Base-by-base conservation (phyloP, 495 filamentous ascomycete genomes). In the Neurospora sublineolata region DNA sequence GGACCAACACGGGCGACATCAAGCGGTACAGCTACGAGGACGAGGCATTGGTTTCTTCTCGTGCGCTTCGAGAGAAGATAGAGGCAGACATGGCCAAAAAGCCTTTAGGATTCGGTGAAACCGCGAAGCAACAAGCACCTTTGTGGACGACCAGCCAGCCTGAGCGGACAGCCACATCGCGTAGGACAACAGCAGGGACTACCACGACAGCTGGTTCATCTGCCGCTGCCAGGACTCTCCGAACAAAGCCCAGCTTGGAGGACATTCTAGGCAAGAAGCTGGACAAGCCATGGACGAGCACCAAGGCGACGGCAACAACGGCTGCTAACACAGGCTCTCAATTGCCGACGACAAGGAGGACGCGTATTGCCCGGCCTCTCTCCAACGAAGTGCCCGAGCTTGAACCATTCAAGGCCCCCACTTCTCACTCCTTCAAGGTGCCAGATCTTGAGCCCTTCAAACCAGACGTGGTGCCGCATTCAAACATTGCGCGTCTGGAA, bases 401-500 rank as follows among this genome's bases (percentile, higher is more conserved):
- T 30, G 71, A 82, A 33, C 79, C 82, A 3, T 73, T 83, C 67
- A 76, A 80, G 30, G 82, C 84, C 16, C 52, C 52, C 23, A 33
- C 52, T 30, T 60, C 52, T 60, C 52, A 60, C 27, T 18, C 52
- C 27, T 60, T 60, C 27, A 60, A 60, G 52, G 71, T 73, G 16
- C 68, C 38, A 38, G 76, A 74, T 36, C 74, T 44, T 72, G 78
- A 76, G 23, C 67, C 70, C 16, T 74, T 75, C 20, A 77, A 79
- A 7, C 75, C 79, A 39, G 74, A 84, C 37, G 80, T 83, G 0
- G 77, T 84, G 69, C 77, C 81, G 44, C 82, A 86, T 60, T 60
- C 52, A 27, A 82, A 80, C 39, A 79, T 82, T 46, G 79, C 78
- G 3, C 82, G 80, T 69, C 77, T 78, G 37, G 81, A 80, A 44